Conservation (phyloP, 148 eudicot genomes). For the Rhododendron griersonianum region DNA sequence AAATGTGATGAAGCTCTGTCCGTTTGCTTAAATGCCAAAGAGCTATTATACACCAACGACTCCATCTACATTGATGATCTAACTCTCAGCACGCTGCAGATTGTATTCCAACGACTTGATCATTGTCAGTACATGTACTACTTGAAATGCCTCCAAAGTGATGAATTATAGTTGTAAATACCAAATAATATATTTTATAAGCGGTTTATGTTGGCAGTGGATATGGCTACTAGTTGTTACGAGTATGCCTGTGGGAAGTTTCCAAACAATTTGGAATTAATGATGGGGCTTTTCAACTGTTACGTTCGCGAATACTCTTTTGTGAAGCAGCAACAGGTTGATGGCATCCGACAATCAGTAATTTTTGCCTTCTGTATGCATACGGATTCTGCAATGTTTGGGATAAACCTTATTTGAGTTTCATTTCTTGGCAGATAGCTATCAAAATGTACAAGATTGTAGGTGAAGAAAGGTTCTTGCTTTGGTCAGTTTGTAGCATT, state of each 20-base stretch:
- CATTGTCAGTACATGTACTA: constrained; percentile 47
- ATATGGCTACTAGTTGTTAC: constrained; percentile 90
- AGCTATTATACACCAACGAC: constrained; percentile 46
- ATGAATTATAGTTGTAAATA: not conserved
- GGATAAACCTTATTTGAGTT: not conserved
- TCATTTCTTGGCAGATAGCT: constrained; percentile 66
- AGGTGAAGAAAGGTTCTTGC: constrained; percentile 90
- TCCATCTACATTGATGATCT: constrained; percentile 65
- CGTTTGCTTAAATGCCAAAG: constrained; percentile 68
- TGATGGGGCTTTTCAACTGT: constrained; percentile 97
- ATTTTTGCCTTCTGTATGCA: not conserved
- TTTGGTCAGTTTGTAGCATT: constrained; percentile 97
- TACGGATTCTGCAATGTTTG: not conserved
- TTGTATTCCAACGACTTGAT: constrained; percentile 88
- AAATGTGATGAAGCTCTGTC: constrained; percentile 75
- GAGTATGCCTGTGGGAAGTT: constrained; percentile 77
- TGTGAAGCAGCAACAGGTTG: constrained; percentile 98
- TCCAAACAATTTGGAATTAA: constrained; percentile 71
- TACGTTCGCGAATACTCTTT: constrained; percentile 91
- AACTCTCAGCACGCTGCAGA: constrained; percentile 86
- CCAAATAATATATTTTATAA: not conserved
- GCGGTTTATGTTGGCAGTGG: constrained; percentile 51
- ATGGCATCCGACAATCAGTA: constrained; percentile 6
- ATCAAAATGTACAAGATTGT: constrained; percentile 93
- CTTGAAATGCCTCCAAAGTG: not conserved